These are phyloP conservation scores for Bifiguratus adelaidae DNA, from an alignment of 192 early-diverging fungal genomes.

Conservation along the genomic window DNA sequence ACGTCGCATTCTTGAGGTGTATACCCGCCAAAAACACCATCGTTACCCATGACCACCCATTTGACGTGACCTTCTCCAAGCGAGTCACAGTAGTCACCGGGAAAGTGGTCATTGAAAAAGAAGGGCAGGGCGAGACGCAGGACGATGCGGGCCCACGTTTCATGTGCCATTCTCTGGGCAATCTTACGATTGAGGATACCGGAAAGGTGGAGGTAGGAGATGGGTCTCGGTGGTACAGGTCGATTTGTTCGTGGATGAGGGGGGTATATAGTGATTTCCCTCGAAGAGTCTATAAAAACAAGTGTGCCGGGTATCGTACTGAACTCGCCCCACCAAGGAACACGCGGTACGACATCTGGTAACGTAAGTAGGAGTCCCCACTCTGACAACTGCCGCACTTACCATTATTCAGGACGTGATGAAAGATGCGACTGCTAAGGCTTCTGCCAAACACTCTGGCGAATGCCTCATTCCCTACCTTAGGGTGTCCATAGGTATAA, in stretches of 20 bases:
- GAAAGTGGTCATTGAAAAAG: slow-evolving; percentile 46
- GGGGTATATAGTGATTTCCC: slow-evolving; percentile 34
- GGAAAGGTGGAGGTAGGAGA: slow-evolving; percentile 41
- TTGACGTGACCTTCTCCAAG: slow-evolving; percentile 32
- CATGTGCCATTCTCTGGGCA: slow-evolving; percentile 25
- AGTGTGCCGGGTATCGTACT: slow-evolving; percentile 43
- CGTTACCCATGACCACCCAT: slow-evolving; percentile 22
- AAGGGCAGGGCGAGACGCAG: slow-evolving; percentile 34
- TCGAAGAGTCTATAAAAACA: slow-evolving; percentile 37
- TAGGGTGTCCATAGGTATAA: slow-evolving; percentile 40
- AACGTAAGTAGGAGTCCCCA: not conserved
- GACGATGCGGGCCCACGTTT: slow-evolving; percentile 28
- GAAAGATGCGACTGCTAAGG: slow-evolving; percentile 39
- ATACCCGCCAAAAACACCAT: slow-evolving; percentile 8
- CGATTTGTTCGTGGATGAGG: slow-evolving; percentile 32
- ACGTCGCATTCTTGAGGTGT: too few relatives aligned
- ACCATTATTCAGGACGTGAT: slow-evolving; percentile 45
- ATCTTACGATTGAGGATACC: slow-evolving; percentile 33
- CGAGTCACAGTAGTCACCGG: slow-evolving; percentile 31
- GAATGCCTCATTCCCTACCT: slow-evolving; percentile 35
- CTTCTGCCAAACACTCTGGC: slow-evolving; percentile 30
- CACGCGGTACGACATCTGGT: slow-evolving; percentile 12
- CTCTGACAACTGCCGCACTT: not conserved
- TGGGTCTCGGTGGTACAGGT: slow-evolving; percentile 33
- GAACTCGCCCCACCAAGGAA: slow-evolving; percentile 22